These are phyloP conservation scores for Pyricularia sp. DNA, from an alignment of 2,329 filamentous ascomycete genomes.

Conservation along the genomic window DNA sequence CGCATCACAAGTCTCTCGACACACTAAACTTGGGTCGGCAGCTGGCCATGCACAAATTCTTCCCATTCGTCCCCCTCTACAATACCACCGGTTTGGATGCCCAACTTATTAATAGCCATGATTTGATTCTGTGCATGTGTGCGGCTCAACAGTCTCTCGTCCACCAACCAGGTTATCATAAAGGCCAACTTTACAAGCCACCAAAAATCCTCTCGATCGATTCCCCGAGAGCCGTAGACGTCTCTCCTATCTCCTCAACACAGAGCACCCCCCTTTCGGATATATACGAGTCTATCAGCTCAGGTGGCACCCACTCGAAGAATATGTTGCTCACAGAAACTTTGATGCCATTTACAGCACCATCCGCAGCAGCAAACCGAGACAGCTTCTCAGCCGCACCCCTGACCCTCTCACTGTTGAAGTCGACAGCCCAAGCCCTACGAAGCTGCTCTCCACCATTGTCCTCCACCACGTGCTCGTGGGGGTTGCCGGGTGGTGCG, in stretches of 20 bases:
- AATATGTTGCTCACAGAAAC: conserved; percentile 39
- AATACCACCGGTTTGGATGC: background rate
- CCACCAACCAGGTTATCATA: background rate
- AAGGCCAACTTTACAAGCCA: conserved; percentile 20
- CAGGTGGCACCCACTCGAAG: conserved; percentile 49
- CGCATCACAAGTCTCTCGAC: background rate
- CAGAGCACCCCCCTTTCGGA: conserved; percentile 41
- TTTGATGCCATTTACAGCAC: conserved; percentile 1
- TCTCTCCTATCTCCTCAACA: conserved; percentile 25
- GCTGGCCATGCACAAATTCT: background rate
- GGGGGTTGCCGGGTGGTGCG: conserved; percentile 30
- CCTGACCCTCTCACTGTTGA: conserved; percentile 15
- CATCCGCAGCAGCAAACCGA: conserved; percentile 6
- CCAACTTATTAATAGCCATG: background rate
- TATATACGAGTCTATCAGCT: conserved; percentile 42
- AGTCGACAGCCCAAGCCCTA: conserved; percentile 30
- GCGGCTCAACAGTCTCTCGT: background rate
- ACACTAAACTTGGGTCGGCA: background rate
- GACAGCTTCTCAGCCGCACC: conserved; percentile 8
- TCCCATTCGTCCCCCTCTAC: background rate
- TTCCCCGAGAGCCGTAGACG: conserved; percentile 25
- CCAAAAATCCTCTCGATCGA: conserved; percentile 33
- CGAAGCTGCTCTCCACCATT: conserved; percentile 43
- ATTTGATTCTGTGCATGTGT: background rate
- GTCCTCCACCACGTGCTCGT: conserved; percentile 36